These are phyloP conservation scores for Thielaviopsis musarum DNA, from an alignment of 2,329 filamentous ascomycete species.

Conservation along the genomic window DNA sequence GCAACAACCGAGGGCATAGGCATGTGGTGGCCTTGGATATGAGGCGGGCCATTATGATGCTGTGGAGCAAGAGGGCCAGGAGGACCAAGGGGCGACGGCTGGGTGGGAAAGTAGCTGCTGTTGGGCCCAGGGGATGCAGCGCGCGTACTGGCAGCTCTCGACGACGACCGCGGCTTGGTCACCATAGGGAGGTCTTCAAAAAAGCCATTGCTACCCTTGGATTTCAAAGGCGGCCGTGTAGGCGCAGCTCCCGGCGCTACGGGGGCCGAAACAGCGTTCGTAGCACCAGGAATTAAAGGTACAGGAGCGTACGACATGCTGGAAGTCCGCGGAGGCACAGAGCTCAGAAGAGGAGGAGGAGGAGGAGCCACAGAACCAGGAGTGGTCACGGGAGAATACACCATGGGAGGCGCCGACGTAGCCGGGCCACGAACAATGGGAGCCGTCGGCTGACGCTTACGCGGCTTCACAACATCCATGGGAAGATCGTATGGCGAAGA, in stretches of 20 bases:
- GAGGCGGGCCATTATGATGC: slow-evolving; percentile 8
- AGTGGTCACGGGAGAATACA: slow-evolving; percentile 13
- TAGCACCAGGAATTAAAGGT: slow-evolving; percentile 12
- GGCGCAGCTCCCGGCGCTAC: slow-evolving; percentile 14
- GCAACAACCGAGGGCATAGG: background rate
- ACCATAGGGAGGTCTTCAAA: slow-evolving; percentile 61
- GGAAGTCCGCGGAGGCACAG: slow-evolving; percentile 42
- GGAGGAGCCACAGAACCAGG: slow-evolving; percentile 22
- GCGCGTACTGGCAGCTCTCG: slow-evolving; percentile 30
- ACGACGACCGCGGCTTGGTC: slow-evolving; percentile 42
- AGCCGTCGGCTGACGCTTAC: slow-evolving; percentile 43
- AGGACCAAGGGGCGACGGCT: slow-evolving; percentile 17
- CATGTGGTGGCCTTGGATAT: background rate
- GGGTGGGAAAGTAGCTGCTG: background rate
- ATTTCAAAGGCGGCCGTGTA: slow-evolving; percentile 19
- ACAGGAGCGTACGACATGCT: slow-evolving; percentile 31
- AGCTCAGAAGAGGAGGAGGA: slow-evolving; percentile 22
- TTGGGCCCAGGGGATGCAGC: slow-evolving; percentile 24
- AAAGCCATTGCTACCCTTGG: slow-evolving; percentile 37
- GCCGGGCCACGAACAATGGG: background rate
- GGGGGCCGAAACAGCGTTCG: background rate
- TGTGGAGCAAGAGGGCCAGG: slow-evolving; percentile 7
- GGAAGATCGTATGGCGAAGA: slow-evolving; percentile 89
- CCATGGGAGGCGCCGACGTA: slow-evolving; percentile 18
- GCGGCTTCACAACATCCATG: slow-evolving; percentile 64